These are phyloP conservation scores for Torulaspora gathmanii DNA, from an alignment of 805 yeast species.

Conservation along the genomic window DNA sequence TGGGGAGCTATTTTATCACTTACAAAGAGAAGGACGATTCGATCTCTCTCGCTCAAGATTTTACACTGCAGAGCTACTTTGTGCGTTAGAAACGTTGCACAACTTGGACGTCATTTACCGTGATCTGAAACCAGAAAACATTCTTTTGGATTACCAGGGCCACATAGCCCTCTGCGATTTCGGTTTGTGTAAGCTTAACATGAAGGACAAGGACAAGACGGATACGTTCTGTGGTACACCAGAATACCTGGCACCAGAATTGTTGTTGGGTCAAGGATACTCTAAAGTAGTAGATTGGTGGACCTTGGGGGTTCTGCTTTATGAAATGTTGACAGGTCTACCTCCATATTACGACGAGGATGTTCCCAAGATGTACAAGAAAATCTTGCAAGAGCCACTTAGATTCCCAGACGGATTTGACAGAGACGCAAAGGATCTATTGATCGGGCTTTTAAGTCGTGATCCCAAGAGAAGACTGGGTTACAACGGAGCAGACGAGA, in stretches of 20 bases:
- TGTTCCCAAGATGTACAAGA: conserved; percentile 87
- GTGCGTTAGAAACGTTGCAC: conserved; percentile 90
- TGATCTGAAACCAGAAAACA: conserved; percentile 95
- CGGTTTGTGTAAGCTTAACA: conserved; percentile 92
- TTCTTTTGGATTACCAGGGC: conserved; percentile 89
- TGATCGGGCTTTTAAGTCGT: conserved; percentile 69
- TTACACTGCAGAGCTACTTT: conserved; percentile 87
- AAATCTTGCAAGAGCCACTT: conserved; percentile 83
- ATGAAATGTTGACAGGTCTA: conserved; percentile 94
- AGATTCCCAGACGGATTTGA: conserved; percentile 86
- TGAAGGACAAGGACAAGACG: conserved; percentile 82
- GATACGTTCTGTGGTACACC: conserved; percentile 98
- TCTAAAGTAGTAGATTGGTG: conserved; percentile 97
- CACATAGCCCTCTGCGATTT: conserved; percentile 97
- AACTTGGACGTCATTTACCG: conserved; percentile 89
- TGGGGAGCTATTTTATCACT: conserved; percentile 91
- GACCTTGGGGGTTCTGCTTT: conserved; percentile 91
- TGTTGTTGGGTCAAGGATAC: conserved; percentile 86
- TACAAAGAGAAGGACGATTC: conserved; percentile 86
- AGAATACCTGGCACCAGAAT: conserved; percentile 93
- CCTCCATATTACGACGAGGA: conserved; percentile 98
- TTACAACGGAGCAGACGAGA: conserved; percentile 74
- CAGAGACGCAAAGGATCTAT: conserved; percentile 75
- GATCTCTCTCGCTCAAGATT: conserved; percentile 85
- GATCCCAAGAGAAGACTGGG: conserved; percentile 82